Base-by-base conservation (phyloP, 2,329 filamentous ascomycete species). In the Talaromyces pinophilus region DNA sequence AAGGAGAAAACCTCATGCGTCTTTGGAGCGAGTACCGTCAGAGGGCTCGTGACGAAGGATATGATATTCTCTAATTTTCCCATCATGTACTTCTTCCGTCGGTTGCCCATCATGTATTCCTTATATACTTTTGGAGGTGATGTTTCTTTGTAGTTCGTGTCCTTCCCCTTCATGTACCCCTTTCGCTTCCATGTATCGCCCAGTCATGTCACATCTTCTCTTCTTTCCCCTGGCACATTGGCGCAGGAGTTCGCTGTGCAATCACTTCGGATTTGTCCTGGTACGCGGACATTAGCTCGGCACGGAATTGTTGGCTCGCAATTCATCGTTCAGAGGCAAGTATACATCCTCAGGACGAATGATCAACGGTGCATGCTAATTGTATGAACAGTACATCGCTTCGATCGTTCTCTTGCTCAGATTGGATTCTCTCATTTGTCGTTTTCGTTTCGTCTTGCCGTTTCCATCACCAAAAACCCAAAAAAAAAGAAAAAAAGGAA, bases 1-100 rank as follows among this genome's bases (percentile, higher is more conserved):
- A 59, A 22, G 44, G 25, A n/a, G 65, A 62, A 30, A 30, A 60
- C 6, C 59, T 70, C 25, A 59, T 70, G 62, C 46, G 25, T 38
- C 48, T 61, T n/a, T 70, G 68, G 67, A 69, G 67, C 30, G 62
- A 59, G 33, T 44, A 50, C 40, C 67, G 69, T 50, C 64, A 67
- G 64, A 68, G 66, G 33, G 55, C 64, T 17, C 63, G 67, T 33
- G 35, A 65, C 5, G 11, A 35, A 15, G 65, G 67, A 19, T 38
- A 61, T 63, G 64, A 57, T 22, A 28, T n/a, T 59, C 63, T 65
- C 19, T 67, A 63, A 60, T 48, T 5, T 50, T n/a, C 40, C 62
- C 64, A n/a, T 68, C 60, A 52, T 68, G 67, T 65, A 59, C 22
- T 69, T 44, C 42, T 54, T 65, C 54, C 28, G 35, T 60, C 70